Base-by-base conservation (phyloP, 148 eudicot species). In the Camellia japonica region DNA sequence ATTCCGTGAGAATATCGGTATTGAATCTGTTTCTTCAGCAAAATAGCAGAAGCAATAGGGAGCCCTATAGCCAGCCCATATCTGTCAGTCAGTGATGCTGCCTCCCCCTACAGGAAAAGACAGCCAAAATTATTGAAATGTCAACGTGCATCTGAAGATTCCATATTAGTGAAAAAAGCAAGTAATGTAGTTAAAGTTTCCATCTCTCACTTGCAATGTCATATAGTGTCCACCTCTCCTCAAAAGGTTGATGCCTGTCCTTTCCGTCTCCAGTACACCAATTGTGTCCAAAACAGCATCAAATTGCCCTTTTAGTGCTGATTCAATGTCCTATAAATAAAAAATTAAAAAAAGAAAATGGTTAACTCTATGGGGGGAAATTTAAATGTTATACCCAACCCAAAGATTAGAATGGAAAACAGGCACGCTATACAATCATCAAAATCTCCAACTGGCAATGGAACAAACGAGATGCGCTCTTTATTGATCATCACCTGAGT, bases 221-320 rank as follows among this genome's bases (percentile, higher is more conserved):
- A 30, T 30, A 1, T 30, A 30, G 38, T 30, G 91, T 81, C 98
- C 99, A 68, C 98, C 97, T 79, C 90, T 90, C 85, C 88, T 92
- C 72, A 96, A 86, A 75, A 92, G 83, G 86, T 90, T 88, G 56
- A 93, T 84, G 63, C 98, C 97, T 43, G 90, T 76, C 82, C 86
- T 91, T 81, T 96, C 99, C 2, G 94, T 96, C 78, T 92, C 95
- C n/a, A 88, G 91, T 74, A 88, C 75, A 47, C 99, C 99, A 79
- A 96, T 86, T 65, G 99, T 96, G 78, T 96, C 99, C 82, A 96
- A 82, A 30, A 93, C 98, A 88, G 97, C 97, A 90, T 96, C 93
- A 84, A 92, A 96, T 43, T 85, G 89, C 62, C 91, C 98, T 83
- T 92, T 86, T 70, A 96, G 77, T 63, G 91, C 87, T 76, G 68